Conservation (phyloP, 257 asterid species). For the Ophiorrhiza pumila region DNA sequence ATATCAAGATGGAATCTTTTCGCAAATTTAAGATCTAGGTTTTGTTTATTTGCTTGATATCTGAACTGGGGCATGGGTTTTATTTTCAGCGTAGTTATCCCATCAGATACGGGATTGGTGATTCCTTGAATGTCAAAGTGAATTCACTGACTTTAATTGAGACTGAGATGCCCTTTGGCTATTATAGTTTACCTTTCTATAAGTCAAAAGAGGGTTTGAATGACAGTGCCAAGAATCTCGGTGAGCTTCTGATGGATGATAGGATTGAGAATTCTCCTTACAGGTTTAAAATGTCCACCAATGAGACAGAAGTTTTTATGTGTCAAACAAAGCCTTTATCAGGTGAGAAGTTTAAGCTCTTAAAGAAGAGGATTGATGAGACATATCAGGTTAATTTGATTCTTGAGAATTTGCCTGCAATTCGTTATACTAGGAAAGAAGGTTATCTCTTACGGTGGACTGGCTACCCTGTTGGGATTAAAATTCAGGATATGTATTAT, state of each 20-base stretch:
- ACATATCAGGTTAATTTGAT: slow-evolving; percentile 82
- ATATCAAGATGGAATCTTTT: slow-evolving; percentile 56
- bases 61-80: slow-evolving; percentile 60
- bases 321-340: slow-evolving; percentile 74
- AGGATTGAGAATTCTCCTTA: slow-evolving; percentile 88
- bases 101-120: slow-evolving; percentile 68
- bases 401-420: slow-evolving; percentile 82
- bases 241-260: slow-evolving; percentile 94
- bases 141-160: slow-evolving; percentile 87
- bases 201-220: slow-evolving; percentile 64
- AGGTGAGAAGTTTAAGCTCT: slow-evolving; percentile 60
- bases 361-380: slow-evolving; percentile 84
- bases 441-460: slow-evolving; percentile 69
- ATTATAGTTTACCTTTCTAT: slow-evolving; percentile 82
- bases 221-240: slow-evolving; percentile 87
- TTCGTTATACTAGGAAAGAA: slow-evolving; percentile 70
- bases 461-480: slow-evolving; percentile 77
- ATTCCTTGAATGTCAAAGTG: slow-evolving; percentile 69
- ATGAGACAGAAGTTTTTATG: slow-evolving; percentile 62
- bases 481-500: slow-evolving; percentile 56
- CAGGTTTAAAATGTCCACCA: slow-evolving; percentile 70
- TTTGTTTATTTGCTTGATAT: slow-evolving; percentile 38
- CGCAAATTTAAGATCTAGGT: slow-evolving; percentile 54
- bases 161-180: slow-evolving; percentile 77
- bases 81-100: slow-evolving; percentile 93